Conservation (phyloP, 2,329 filamentous ascomycete genomes). For the Xylariaceae sp. region DNA sequence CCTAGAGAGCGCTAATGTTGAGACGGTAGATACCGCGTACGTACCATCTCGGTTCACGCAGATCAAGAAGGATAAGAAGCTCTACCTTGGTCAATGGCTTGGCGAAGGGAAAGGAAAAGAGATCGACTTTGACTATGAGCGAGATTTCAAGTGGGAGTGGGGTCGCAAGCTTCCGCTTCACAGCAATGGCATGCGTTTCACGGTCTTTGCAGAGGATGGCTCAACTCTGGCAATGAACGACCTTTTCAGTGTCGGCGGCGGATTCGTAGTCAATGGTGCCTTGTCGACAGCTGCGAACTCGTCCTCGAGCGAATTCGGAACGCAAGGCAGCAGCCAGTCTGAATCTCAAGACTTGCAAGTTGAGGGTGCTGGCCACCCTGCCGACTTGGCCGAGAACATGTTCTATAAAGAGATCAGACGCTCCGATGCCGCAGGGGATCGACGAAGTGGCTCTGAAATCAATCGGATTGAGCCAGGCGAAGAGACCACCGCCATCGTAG, state of each 20-base stretch:
- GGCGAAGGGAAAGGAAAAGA: conserved; percentile 39
- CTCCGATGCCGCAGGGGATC: conserved; percentile 43
- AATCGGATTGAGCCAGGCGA: conserved; percentile 31
- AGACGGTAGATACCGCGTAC: conserved; percentile 46
- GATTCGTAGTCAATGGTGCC: conserved; percentile 49
- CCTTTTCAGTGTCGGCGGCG: conserved; percentile 49
- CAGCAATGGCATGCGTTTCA: conserved; percentile 51
- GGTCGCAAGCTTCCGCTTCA: conserved; percentile 47
- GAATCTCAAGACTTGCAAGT: conserved; percentile 23
- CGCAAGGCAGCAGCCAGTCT: conserved; percentile 11
- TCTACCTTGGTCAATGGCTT: conserved; percentile 41
- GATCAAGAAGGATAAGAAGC: conserved; percentile 43
- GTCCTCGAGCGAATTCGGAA: conserved; percentile 10
- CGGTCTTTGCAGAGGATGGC: conserved; percentile 45
- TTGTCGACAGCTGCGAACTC: conserved; percentile 39
- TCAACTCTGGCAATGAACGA: conserved; percentile 46
- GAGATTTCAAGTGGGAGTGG: conserved; percentile 50
- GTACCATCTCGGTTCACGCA: conserved; percentile 43
- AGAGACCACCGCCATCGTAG: conserved; percentile 13
- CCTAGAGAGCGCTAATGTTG: conserved; percentile 47
- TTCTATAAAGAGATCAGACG: conserved; percentile 49
- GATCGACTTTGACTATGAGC: conserved; percentile 46
- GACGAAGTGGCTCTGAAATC: conserved; percentile 41
- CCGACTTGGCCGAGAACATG: conserved; percentile 48
- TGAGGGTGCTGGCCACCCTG: conserved; percentile 35